phyloP scores from a whole-genome alignment of 306 rosid genomes.

The Vicia faba region DNA sequence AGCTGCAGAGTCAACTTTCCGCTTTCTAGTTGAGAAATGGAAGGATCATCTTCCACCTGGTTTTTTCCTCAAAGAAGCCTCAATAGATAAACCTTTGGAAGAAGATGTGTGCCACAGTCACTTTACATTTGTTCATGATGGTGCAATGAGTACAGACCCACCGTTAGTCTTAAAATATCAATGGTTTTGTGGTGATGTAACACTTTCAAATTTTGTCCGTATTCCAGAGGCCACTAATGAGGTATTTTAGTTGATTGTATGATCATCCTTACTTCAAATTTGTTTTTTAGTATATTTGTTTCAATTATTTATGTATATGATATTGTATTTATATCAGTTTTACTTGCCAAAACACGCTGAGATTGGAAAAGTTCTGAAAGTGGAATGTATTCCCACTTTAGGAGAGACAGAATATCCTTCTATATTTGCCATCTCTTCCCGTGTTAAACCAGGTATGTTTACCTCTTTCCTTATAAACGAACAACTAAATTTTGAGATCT shows the following conservation, averaged over 20 bases:
- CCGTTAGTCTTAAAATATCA: slow-evolving; percentile 72
- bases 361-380: slow-evolving; percentile 77
- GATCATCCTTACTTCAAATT: slow-evolving; percentile 28
- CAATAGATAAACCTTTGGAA: slow-evolving; percentile 80
- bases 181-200: slow-evolving; percentile 86
- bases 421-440: slow-evolving; percentile 81
- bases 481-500: slow-evolving; percentile 16
- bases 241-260: slow-evolving; percentile 52
- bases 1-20: slow-evolving; percentile 79
- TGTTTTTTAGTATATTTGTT: slow-evolving; percentile 6
- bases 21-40: slow-evolving; percentile 88
- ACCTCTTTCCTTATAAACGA: slow-evolving; percentile 27
- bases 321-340: slow-evolving; percentile 53
- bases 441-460: slow-evolving; percentile 69
- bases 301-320: slow-evolving; percentile 8
- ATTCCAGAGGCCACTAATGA: slow-evolving; percentile 78
- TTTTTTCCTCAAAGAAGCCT: slow-evolving; percentile 72
- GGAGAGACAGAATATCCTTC: slow-evolving; percentile 79
- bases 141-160: slow-evolving; percentile 43
- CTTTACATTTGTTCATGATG: slow-evolving; percentile 69
- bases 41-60: slow-evolving; percentile 76
- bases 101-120: slow-evolving; percentile 88
- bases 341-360: slow-evolving; percentile 93
- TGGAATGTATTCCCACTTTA: slow-evolving; percentile 71
- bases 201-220: slow-evolving; percentile 61